These are phyloP conservation scores for Phaeosphaeriaceae sp. DNA, from an alignment of 2,329 filamentous ascomycete species.

Conservation along the genomic window DNA sequence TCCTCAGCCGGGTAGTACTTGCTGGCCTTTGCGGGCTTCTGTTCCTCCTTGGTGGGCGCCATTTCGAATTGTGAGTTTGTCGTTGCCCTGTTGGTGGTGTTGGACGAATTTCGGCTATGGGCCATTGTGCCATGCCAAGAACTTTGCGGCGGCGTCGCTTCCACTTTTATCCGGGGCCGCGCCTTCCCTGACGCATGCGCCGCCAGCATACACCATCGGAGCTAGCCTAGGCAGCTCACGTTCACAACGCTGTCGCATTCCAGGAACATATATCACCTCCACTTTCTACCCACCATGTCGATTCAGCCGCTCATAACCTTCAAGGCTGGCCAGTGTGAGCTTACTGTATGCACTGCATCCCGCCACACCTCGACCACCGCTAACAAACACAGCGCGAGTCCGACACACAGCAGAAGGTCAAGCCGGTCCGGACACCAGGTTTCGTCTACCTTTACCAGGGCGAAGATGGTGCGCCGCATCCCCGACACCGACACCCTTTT, in stretches of 20 bases:
- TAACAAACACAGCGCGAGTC: conserved; percentile 32
- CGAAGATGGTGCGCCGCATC: conserved; percentile 73
- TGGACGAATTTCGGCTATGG: conserved; percentile 13
- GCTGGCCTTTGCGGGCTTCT: conserved; percentile 79
- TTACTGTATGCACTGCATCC: conserved; percentile 69
- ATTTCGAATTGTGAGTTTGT: conserved; percentile 66
- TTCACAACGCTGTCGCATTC: conserved; percentile 9
- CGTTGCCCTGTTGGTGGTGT: conserved; percentile 28
- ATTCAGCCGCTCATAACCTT: conserved; percentile 89
- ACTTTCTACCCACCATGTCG: conserved; percentile 66
- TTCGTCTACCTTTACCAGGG: conserved; percentile 87
- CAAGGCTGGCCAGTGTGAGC: conserved; percentile 89
- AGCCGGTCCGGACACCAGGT: conserved; percentile 74
- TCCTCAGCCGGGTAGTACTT: conserved; percentile 99
- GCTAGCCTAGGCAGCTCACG: conserved; percentile 21
- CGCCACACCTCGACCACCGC: not conserved
- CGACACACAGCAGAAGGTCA: conserved; percentile 64
- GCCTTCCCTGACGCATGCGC: conserved; percentile 9
- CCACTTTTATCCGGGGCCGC: conserved; percentile 7
- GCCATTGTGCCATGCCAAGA: conserved; percentile 13
- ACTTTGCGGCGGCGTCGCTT: not conserved
- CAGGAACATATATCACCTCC: conserved; percentile 15
- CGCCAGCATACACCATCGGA: conserved; percentile 4
- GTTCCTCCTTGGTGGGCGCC: conserved; percentile 61
- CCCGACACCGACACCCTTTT: not conserved